These are phyloP conservation scores for Cystobasidium slooffiae DNA, from an alignment of 1,284 basidiomycete genomes.

Conservation along the genomic window DNA sequence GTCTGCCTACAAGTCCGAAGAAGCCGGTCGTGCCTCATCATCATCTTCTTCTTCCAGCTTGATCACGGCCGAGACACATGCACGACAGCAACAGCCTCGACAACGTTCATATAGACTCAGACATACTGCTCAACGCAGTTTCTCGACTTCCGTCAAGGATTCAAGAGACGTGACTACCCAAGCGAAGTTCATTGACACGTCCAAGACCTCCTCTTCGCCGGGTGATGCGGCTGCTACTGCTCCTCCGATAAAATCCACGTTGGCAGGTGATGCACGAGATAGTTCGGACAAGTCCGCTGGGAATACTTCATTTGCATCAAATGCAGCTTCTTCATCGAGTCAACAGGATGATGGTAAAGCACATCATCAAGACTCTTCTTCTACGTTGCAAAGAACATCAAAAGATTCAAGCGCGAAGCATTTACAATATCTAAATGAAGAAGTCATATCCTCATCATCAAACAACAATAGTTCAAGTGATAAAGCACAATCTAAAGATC, in stretches of 20 bases:
- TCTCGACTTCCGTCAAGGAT: background rate
- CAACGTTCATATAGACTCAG: background rate
- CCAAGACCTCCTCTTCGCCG: background rate
- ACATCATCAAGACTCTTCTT: too few species aligned
- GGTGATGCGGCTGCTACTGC: background rate
- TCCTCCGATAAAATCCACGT: background rate
- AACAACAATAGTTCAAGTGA: background rate
- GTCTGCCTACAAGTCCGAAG: too few species aligned
- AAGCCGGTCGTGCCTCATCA: too few species aligned
- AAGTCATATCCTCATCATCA: conserved; percentile 8
- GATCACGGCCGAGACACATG: too few species aligned
- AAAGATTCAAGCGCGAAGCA: background rate
- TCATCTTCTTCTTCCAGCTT: too few species aligned
- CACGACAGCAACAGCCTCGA: too few species aligned
- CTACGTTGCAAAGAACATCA: background rate
- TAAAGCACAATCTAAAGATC: conserved; percentile 38
- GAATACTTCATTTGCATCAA: too few species aligned
- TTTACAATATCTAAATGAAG: conserved; percentile 22
- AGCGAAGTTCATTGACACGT: background rate
- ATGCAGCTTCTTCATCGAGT: too few species aligned
- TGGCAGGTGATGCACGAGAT: background rate
- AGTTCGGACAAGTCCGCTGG: too few species aligned
- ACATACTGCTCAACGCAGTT: background rate
- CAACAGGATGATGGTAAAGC: too few species aligned
- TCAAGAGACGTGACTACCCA: background rate